These are phyloP conservation scores for Fusarium sp. DNA, from an alignment of 2,329 filamentous ascomycete genomes.

Conservation along the genomic window DNA sequence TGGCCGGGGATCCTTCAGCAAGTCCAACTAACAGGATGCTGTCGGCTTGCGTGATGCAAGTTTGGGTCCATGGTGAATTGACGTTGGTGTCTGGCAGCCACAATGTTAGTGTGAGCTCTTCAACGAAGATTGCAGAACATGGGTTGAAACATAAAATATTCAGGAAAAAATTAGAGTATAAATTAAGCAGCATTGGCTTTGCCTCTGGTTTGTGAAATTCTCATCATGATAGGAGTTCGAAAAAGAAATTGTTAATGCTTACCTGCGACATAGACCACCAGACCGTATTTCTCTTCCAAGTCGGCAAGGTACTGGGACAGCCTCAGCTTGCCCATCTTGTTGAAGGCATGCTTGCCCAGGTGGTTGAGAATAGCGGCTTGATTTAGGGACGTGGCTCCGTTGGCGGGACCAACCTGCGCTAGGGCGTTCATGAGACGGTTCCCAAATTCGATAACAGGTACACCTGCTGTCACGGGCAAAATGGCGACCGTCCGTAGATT, in stretches of 20 bases:
- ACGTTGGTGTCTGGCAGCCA: conserved; percentile 85
- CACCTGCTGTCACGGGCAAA: conserved; percentile 89
- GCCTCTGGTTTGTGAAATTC: conserved; percentile 65
- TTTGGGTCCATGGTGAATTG: conserved; percentile 98
- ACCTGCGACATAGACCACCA: conserved; percentile 94
- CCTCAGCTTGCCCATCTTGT: conserved; percentile 96
- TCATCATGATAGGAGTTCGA: conserved; percentile 63
- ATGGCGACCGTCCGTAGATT: conserved; percentile 95
- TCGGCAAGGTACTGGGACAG: conserved; percentile 96
- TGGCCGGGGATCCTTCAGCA: conserved; percentile 89
- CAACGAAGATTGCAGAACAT: conserved; percentile 17
- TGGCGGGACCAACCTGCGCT: conserved; percentile 88
- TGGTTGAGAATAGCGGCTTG: conserved; percentile 96
- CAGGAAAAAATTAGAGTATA: conserved; percentile 81
- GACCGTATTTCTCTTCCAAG: conserved; percentile 95
- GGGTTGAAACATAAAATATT: conserved; percentile 46
- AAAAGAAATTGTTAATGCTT: conserved; percentile 52
- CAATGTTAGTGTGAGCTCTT: conserved; percentile 48
- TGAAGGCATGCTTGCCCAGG: conserved; percentile 95
- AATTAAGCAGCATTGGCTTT: conserved; percentile 69
- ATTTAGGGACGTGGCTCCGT: conserved; percentile 92
- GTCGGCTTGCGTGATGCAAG: conserved; percentile 96
- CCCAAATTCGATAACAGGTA: conserved; percentile 96
- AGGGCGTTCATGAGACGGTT: conserved; percentile 89
- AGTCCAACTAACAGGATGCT: conserved; percentile 94